Percentiles rank a stretch among this genome's conserved stretches.
Evolutionary conservation across 148 eudicot genomes (phyloP).

Genomic region (Vaccinium macrocarpon): DNA sequence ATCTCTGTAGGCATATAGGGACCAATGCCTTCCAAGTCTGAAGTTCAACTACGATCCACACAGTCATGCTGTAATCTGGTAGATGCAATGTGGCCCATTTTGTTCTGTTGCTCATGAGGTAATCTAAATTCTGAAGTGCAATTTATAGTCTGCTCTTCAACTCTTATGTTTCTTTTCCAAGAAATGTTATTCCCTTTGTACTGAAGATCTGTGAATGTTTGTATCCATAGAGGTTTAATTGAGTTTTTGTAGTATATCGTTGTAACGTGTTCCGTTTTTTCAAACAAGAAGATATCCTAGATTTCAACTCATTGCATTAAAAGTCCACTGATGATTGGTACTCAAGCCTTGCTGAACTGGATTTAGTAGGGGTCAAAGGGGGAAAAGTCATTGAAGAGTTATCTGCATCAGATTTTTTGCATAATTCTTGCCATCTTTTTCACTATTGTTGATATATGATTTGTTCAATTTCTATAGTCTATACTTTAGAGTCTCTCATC

Average conservation of each 20-base stretch:
- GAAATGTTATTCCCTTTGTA: not conserved
- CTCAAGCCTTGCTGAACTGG: not conserved
- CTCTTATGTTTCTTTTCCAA: not conserved
- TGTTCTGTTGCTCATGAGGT: not conserved
- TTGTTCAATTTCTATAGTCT: not conserved
- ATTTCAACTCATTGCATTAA: not conserved
- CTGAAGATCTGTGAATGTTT: not conserved
- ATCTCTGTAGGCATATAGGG: not conserved
- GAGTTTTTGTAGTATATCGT: no score
- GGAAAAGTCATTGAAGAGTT: not conserved
- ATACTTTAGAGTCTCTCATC: not conserved
- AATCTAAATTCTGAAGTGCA: not conserved
- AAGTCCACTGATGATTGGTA: not conserved
- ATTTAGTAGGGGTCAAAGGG: not conserved
- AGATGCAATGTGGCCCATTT: not conserved
- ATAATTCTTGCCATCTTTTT: not conserved
- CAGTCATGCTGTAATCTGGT: not conserved
- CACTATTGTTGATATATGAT: not conserved
- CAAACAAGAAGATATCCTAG: not conserved
- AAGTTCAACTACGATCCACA: not conserved
- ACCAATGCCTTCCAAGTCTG: not conserved
- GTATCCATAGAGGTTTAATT: not conserved
- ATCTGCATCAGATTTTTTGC: not conserved
- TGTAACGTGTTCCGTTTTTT: not conserved
- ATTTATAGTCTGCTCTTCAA: not conserved